phyloP scores from a whole-genome alignment of 1,284 basidiomycete genomes.

The Leccinum ponderosum region DNA sequence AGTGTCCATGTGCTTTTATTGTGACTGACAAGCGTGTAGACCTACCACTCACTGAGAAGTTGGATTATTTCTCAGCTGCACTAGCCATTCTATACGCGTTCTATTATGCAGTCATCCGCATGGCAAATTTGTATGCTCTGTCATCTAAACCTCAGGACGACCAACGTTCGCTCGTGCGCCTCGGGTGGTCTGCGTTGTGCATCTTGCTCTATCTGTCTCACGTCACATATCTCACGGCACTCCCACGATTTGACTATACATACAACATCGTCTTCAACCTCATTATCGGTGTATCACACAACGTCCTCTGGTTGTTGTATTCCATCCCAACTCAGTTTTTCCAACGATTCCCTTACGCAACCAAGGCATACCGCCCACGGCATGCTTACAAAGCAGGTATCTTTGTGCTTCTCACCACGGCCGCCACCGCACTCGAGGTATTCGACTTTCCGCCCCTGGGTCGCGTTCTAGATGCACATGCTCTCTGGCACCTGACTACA shows the following conservation, averaged over 20 bases:
- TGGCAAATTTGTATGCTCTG: conserved; percentile 71
- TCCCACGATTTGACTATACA: conserved; percentile 88
- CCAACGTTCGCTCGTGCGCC: conserved; percentile 14
- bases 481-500: conserved; percentile 92
- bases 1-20: background rate
- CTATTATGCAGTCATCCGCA: conserved; percentile 73
- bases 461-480: conserved; percentile 88
- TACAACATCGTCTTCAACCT: conserved; percentile 95
- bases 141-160: conserved; percentile 18
- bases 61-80: conserved; percentile 96
- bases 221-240: conserved; percentile 74
- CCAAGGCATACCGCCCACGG: conserved; percentile 53
- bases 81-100: conserved; percentile 77
- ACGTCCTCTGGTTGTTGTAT: conserved; percentile 84
- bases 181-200: conserved; percentile 49
- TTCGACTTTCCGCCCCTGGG: conserved; percentile 88
- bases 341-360: conserved; percentile 52
- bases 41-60: conserved; percentile 79
- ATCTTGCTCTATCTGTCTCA: conserved; percentile 61
- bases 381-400: conserved; percentile 56
- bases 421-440: conserved; percentile 82
- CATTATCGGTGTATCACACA: conserved; percentile 75
- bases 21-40: conserved; percentile 49
- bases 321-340: conserved; percentile 53
- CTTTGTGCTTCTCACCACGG: conserved; percentile 72